Conservation (phyloP, 768 basidiomycete species). For the Trametopsis cervina region DNA sequence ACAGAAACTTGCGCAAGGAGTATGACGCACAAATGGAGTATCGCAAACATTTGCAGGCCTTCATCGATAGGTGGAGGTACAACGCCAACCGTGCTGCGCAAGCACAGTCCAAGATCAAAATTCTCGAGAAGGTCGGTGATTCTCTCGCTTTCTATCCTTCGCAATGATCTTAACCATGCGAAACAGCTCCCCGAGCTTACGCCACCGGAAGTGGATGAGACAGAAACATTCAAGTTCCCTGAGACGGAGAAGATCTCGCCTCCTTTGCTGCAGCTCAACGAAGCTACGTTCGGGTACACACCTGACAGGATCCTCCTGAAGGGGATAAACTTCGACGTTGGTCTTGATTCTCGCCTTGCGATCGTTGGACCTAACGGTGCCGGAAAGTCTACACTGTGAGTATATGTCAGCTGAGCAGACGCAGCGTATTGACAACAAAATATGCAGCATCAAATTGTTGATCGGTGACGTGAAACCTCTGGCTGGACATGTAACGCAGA, state of each 20-base stretch:
- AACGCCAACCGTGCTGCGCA: slow-evolving; percentile 82
- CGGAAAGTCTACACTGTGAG: slow-evolving; percentile 92
- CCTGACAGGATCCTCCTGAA: slow-evolving; percentile 71
- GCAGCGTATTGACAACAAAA: background rate
- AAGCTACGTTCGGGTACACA: slow-evolving; percentile 85
- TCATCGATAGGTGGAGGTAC: slow-evolving; percentile 98
- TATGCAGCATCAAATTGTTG: slow-evolving; percentile 80
- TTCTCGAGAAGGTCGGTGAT: slow-evolving; percentile 56
- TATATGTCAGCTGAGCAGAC: background rate
- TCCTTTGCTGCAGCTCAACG: slow-evolving; percentile 86
- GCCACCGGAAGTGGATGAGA: slow-evolving; percentile 89
- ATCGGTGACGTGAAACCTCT: slow-evolving; percentile 76
- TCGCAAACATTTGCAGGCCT: slow-evolving; percentile 91
- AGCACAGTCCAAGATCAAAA: slow-evolving; percentile 51
- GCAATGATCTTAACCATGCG: too few relatives aligned
- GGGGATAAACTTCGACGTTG: slow-evolving; percentile 82
- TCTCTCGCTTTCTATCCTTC: background rate
- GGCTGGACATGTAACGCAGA: slow-evolving; percentile 77
- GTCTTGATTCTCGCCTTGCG: slow-evolving; percentile 91
- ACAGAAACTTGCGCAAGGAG: slow-evolving; percentile 85
- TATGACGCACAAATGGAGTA: slow-evolving; percentile 97
- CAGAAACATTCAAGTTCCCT: slow-evolving; percentile 93
- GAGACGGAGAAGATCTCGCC: slow-evolving; percentile 98
- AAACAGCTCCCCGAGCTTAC: slow-evolving; percentile 81
- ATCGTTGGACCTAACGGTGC: slow-evolving; percentile 94